Evolutionary conservation across 495 filamentous ascomycete species (phyloP).

Genomic region (Penicillium desertorum): DNA sequence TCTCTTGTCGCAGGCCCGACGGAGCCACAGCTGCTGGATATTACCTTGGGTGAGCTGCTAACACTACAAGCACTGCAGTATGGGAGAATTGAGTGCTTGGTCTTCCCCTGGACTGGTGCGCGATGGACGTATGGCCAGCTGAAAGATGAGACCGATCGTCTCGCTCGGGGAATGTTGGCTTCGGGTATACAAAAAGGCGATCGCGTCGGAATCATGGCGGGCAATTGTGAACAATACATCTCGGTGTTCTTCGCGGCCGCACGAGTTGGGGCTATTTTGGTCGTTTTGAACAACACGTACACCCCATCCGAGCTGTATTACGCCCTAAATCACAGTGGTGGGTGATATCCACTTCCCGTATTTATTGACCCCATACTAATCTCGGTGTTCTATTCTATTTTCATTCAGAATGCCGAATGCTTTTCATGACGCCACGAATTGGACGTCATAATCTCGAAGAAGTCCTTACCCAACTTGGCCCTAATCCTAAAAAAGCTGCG

Average conservation of each 20-base stretch:
- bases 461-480: constrained; percentile 51
- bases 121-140: constrained; percentile 66
- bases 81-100: constrained; percentile 57
- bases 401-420: constrained; percentile 53
- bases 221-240: constrained; percentile 70
- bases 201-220: constrained; percentile 67
- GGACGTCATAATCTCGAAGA: constrained; percentile 55
- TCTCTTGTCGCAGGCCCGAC: constrained; percentile 61
- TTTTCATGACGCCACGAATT: constrained; percentile 65
- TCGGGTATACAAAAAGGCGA: constrained; percentile 63
- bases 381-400: neutral
- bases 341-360: constrained; percentile 16
- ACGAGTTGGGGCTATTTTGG: constrained; percentile 63
- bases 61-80: constrained; percentile 62
- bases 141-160: constrained; percentile 56
- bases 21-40: constrained; percentile 57
- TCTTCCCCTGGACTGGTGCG: constrained; percentile 65
- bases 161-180: constrained; percentile 58
- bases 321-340: constrained; percentile 64
- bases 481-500: constrained; percentile 34
- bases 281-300: constrained; percentile 72
- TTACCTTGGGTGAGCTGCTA: constrained; percentile 62
- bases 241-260: constrained; percentile 67
- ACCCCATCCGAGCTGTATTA: constrained; percentile 62
- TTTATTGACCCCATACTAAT: constrained; percentile 9